A percentile compares a stretch with the other conserved stretches of the same genome.
Conservation (phyloP, 1,284 basidiomycete species). For the Phellopilus nigrolimitatus region DNA sequence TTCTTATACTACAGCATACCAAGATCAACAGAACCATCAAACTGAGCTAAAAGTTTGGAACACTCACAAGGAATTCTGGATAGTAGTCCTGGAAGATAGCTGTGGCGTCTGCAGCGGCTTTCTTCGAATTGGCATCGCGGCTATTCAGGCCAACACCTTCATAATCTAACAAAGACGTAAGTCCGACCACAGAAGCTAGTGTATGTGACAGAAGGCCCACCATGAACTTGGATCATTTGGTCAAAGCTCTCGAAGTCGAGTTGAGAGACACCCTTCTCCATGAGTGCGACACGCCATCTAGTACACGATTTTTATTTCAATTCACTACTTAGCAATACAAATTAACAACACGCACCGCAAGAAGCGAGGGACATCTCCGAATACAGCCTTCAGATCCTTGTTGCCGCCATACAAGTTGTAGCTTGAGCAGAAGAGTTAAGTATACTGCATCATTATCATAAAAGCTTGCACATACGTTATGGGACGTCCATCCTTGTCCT, state of each 20-base stretch:
- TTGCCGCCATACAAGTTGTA: slow-evolving; percentile 73
- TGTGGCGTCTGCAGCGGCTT: slow-evolving; percentile 64
- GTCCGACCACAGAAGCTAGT: not conserved
- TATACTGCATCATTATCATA: no score
- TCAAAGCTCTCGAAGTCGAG: slow-evolving; percentile 72
- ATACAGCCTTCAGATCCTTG: slow-evolving; percentile 58
- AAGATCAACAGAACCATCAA: not conserved
- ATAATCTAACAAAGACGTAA: slow-evolving; percentile 48
- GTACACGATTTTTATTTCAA: no score
- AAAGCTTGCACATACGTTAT: slow-evolving; percentile 44
- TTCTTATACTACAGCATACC: slow-evolving; percentile 51
- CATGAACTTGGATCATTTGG: slow-evolving; percentile 72
- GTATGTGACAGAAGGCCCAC: slow-evolving; percentile 30
- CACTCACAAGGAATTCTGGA: slow-evolving; percentile 66
- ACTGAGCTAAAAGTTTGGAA: not conserved
- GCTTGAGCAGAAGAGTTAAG: slow-evolving; percentile 32
- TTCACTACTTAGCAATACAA: not conserved
- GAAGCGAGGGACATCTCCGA: slow-evolving; percentile 67
- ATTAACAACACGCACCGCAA: slow-evolving; percentile 43
- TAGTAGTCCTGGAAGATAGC: slow-evolving; percentile 71
- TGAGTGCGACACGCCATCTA: slow-evolving; percentile 73
- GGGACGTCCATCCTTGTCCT: slow-evolving; percentile 62
- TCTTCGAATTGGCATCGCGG: slow-evolving; percentile 70
- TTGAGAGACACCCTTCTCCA: slow-evolving; percentile 59
- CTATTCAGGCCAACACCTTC: slow-evolving; percentile 61